Percentiles rank a stretch among this genome's conserved stretches.
Conservation (phyloP, 495 filamentous ascomycete species). For the Amniculicola lignicola region DNA sequence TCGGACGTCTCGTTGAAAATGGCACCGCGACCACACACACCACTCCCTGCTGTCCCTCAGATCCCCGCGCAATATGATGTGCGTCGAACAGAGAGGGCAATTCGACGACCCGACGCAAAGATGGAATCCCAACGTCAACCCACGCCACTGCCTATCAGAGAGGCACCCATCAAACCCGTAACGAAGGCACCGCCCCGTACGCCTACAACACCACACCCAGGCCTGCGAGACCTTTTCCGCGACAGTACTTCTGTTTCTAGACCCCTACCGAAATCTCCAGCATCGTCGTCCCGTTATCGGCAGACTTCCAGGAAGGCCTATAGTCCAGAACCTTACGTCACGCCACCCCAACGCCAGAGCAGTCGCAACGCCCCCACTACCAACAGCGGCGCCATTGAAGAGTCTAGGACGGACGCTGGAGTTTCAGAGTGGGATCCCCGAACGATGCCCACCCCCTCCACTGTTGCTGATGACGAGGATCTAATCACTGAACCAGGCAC, state of each 20-base stretch:
- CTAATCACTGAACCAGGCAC: conserved; percentile 8
- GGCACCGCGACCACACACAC: not conserved
- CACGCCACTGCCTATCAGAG: not conserved
- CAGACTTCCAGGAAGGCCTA: too few species aligned
- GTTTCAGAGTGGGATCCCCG: conserved; percentile 8
- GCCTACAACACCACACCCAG: conserved; percentile 1
- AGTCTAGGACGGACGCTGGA: conserved; percentile 3
- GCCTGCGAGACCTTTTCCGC: not conserved
- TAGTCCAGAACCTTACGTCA: not conserved
- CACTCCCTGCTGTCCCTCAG: conserved; percentile 9
- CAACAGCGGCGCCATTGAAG: not conserved
- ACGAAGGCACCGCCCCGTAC: conserved; percentile 11
- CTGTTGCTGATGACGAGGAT: conserved; percentile 9
- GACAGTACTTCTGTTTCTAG: not conserved
- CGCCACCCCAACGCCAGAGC: conserved; percentile 16
- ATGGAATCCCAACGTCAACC: not conserved
- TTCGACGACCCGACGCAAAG: not conserved
- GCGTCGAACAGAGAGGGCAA: not conserved
- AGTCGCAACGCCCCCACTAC: conserved; percentile 13
- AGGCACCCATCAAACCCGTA: not conserved
- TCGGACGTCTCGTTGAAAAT: conserved; percentile 22
- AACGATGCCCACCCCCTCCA: not conserved
- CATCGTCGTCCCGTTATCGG: too few species aligned
- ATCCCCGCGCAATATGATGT: conserved; percentile 9
- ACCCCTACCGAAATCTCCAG: too few species aligned